These are phyloP conservation scores for Ophiostoma sp. DNA, from an alignment of 2,329 filamentous ascomycete species.

Conservation along the genomic window DNA sequence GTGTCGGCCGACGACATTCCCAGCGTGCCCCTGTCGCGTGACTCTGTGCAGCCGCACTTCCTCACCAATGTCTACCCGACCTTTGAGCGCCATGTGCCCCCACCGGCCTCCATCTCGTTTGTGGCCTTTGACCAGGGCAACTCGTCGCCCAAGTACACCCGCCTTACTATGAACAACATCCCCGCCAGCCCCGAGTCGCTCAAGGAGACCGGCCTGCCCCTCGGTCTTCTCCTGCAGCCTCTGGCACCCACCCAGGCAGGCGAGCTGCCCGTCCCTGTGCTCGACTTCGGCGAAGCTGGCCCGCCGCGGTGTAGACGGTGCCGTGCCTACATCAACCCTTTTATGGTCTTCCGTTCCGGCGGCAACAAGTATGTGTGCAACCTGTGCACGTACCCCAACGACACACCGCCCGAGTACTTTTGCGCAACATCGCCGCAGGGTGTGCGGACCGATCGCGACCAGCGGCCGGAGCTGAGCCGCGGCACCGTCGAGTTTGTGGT, in stretches of 20 bases:
- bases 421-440: constrained; percentile 83
- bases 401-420: constrained; percentile 88
- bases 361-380: constrained; percentile 98
- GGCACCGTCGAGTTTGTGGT: constrained; percentile 96
- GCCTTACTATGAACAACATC: constrained; percentile 89
- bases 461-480: constrained; percentile 80
- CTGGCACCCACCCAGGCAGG: constrained; percentile 76
- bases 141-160: constrained; percentile 86
- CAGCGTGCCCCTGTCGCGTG: constrained; percentile 79
- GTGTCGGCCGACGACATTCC: constrained; percentile 91
- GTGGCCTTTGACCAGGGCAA: constrained; percentile 96
- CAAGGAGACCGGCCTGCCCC: constrained; percentile 70
- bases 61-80: constrained; percentile 86
- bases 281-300: constrained; percentile 89
- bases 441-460: constrained; percentile 77
- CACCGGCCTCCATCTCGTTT: constrained; percentile 80
- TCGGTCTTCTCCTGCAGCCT: constrained; percentile 85
- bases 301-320: constrained; percentile 90
- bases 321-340: constrained; percentile 95
- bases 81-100: constrained; percentile 88
- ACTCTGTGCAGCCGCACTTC: constrained; percentile 76
- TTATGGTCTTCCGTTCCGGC: constrained; percentile 93
- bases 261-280: constrained; percentile 79
- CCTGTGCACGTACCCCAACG: constrained; percentile 95
- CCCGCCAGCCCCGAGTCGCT: constrained; percentile 77